Evolutionary conservation across 164 flowering plant genomes (phyloP).

Genomic region (Magnolia changhungtana): DNA sequence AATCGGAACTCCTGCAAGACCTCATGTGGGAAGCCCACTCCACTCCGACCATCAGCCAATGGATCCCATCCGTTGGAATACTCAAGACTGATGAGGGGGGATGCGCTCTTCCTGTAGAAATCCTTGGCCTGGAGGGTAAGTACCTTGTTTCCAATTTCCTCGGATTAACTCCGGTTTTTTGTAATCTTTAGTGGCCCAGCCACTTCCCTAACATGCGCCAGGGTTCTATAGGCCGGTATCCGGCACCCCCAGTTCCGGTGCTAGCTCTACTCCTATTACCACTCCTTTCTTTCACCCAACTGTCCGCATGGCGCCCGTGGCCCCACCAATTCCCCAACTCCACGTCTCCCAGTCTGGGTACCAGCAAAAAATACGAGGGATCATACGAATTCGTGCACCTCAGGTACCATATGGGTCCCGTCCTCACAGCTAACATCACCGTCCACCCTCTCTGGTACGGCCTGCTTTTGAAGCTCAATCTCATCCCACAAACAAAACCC

Average conservation of each 20-base stretch:
- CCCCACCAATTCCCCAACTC: constrained; percentile 26
- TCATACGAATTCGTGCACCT: constrained; percentile 67
- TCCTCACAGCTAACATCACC: constrained; percentile 66
- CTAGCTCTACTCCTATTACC: not conserved
- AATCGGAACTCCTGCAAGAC: constrained; percentile 53
- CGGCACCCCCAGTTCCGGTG: not conserved
- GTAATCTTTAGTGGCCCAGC: not conserved
- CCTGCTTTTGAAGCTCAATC: constrained; percentile 61
- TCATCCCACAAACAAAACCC: constrained; percentile 37
- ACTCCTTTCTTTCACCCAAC: constrained; percentile 14
- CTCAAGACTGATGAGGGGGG: constrained; percentile 81
- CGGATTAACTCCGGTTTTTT: too few species aligned
- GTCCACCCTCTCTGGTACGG: constrained; percentile 82
- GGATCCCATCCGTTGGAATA: constrained; percentile 96
- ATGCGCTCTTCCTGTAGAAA: constrained; percentile 53
- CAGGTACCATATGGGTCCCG: constrained; percentile 79
- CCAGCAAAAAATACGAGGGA: constrained; percentile 59
- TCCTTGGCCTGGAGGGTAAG: constrained; percentile 42
- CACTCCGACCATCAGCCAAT: constrained; percentile 44
- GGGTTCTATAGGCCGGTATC: not conserved
- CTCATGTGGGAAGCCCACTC: constrained; percentile 57
- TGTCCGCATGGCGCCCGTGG: constrained; percentile 58
- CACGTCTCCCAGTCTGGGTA: constrained; percentile 21
- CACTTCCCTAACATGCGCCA: constrained; percentile 10
- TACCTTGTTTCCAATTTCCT: too few species aligned